Base-by-base conservation (phyloP, 495 filamentous ascomycete genomes). In the Penicillium paxilli region DNA sequence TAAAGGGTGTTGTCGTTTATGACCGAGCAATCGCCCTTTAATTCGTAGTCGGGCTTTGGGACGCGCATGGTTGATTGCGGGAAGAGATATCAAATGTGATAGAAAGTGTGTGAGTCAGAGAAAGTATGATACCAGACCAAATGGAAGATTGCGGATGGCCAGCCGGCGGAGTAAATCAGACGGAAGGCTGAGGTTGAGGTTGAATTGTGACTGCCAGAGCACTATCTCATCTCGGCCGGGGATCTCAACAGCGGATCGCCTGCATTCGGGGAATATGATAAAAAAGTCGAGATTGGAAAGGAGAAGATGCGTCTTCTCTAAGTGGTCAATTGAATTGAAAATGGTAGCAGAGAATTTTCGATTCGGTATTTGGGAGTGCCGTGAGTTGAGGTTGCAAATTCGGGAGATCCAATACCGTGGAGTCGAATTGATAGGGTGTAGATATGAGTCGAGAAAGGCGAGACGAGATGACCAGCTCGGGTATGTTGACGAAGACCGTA, bases 1-100 rank as follows among this genome's bases (percentile, higher is more conserved):
- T 96, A 98, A 14, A 98, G 83, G 16, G 87, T 94, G 69, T 89
- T 85, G 66, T 92, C 78, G 71, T 89, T 76, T 48, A 98, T 80
- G 52, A 87, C 83, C 14, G 91, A 94, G 72, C 94, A 98, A 60
- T 87, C 83, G 72, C 87, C 84, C 60, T 81, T 79, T 57, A 96
- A 74, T 55, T 81, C 66, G 55, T 83, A 74, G 11, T 77, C 75
- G 51, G 92, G 92, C 60, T 80, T 54, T 48, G 88, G 88, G 30
- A 84, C 73, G 49, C 77, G 58, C 88, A 91, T 91, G 19, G n/a
- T 56, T 62, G 66, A 53, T 59, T 44, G 21, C 42, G 46, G 56
- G 35, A 23, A 33, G 38, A 44, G n/a, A n/a, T n/a, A n/a, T n/a
- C n/a, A n/a, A n/a, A n/a, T 35, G 26, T n/a, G 33, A 19, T 16